Conservation (phyloP, 1,139 yeast species). For the Hemisphaericaspora subhashii region DNA sequence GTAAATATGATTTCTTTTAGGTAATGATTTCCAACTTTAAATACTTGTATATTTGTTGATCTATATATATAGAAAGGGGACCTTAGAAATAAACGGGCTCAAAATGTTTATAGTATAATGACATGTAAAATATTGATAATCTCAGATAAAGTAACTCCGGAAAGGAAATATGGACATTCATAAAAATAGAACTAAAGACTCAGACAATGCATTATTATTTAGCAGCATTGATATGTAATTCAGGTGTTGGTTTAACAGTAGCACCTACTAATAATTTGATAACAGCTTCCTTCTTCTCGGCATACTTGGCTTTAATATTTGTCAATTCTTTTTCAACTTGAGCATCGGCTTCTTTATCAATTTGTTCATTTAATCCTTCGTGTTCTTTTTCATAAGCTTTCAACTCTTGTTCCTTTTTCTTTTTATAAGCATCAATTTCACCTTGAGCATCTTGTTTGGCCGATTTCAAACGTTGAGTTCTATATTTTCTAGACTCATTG, state of each 20-base stretch:
- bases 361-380: slow-evolving; percentile 63
- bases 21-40: not conserved
- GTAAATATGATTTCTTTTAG: slow-evolving; percentile 2
- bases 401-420: slow-evolving; percentile 81
- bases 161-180: not conserved
- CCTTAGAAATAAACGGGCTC: not conserved
- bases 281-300: slow-evolving; percentile 64
- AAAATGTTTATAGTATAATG: not conserved
- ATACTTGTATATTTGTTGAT: slow-evolving; percentile 2
- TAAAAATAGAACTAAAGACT: too few species aligned
- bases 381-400: slow-evolving; percentile 67
- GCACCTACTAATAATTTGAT: slow-evolving; percentile 78
- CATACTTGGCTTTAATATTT: slow-evolving; percentile 61
- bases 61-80: not conserved
- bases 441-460: slow-evolving; percentile 91
- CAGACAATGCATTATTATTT: too few species aligned
- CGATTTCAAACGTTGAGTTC: slow-evolving; percentile 86
- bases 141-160: too few species aligned
- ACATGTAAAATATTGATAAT: too few species aligned
- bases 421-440: slow-evolving; percentile 86
- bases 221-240: slow-evolving; percentile 74
- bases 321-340: slow-evolving; percentile 59
- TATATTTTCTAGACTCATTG: slow-evolving; percentile 83
- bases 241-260: slow-evolving; percentile 76
- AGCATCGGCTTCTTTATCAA: slow-evolving; percentile 72